Evolutionary conservation across 257 asterid species (phyloP).

Genomic region (Nicotiana noctiflora): DNA sequence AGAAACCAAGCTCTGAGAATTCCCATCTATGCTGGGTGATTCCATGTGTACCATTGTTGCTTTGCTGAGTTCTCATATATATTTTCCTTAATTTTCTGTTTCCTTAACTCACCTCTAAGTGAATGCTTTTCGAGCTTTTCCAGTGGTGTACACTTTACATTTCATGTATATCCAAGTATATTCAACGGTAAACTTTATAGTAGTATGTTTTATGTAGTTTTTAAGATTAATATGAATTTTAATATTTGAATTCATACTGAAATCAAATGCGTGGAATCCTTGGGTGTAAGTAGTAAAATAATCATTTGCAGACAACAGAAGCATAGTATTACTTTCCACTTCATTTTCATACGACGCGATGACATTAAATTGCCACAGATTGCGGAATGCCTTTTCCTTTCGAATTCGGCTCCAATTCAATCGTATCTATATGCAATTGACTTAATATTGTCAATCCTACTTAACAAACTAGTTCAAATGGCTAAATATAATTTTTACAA

Average conservation of each 20-base stretch:
- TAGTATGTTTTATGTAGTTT: not conserved
- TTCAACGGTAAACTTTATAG: too few relatives aligned
- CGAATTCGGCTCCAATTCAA: too few relatives aligned
- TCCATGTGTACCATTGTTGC: not conserved
- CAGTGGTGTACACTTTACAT: not conserved
- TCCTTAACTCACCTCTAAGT: not conserved
- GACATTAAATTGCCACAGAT: conserved; percentile 6
- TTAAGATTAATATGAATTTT: not conserved
- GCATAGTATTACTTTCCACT: not conserved
- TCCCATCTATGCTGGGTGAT: conserved; percentile 11
- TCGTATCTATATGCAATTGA: too few relatives aligned
- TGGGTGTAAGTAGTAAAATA: not conserved
- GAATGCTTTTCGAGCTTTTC: not conserved
- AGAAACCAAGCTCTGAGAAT: conserved; percentile 15
- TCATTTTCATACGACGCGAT: not conserved
- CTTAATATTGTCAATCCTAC: too few relatives aligned
- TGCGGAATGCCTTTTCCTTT: too few relatives aligned
- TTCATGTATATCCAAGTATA: not conserved
- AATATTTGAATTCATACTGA: not conserved
- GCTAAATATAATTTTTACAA: too few relatives aligned
- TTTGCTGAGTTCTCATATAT: not conserved
- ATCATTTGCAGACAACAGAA: not conserved
- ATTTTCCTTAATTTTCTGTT: not conserved
- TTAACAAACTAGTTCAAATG: too few relatives aligned
- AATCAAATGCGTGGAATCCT: not conserved